phyloP scores from a whole-genome alignment of 2,329 filamentous ascomycete genomes.

The Gaeumannomyces tritici region DNA sequence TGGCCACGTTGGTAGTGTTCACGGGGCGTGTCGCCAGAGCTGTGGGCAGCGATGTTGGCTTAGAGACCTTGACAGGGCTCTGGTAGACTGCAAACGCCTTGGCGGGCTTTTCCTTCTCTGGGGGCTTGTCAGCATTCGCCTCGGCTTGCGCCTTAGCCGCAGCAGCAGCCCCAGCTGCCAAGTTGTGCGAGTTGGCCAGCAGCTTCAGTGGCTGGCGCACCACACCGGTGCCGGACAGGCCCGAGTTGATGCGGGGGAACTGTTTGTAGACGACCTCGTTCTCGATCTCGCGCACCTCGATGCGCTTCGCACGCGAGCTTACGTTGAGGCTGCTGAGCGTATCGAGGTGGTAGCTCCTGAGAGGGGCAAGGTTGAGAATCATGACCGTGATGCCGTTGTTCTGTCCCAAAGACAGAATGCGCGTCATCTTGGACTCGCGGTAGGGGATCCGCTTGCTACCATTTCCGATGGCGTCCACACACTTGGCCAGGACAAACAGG shows the following conservation, averaged over 20 bases:
- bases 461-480: slow-evolving; percentile 83
- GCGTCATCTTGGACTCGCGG: slow-evolving; percentile 93
- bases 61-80: slow-evolving; percentile 50
- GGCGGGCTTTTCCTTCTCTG: slow-evolving; percentile 54
- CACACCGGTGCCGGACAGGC: slow-evolving; percentile 29
- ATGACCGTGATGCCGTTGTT: slow-evolving; percentile 94
- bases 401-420: slow-evolving; percentile 83
- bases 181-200: slow-evolving; percentile 59
- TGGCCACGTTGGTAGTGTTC: slow-evolving; percentile 14
- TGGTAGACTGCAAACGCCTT: slow-evolving; percentile 85
- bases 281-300: slow-evolving; percentile 90
- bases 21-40: slow-evolving; percentile 10
- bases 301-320: slow-evolving; percentile 90
- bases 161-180: slow-evolving; percentile 35
- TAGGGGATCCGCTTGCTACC: slow-evolving; percentile 76
- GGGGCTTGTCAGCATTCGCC: slow-evolving; percentile 36
- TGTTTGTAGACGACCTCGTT: slow-evolving; percentile 88
- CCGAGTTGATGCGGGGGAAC: slow-evolving; percentile 41
- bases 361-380: slow-evolving; percentile 87
- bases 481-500: slow-evolving; percentile 87
- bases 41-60: slow-evolving; percentile 14
- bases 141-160: slow-evolving; percentile 31
- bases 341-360: slow-evolving; percentile 88
- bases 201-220: slow-evolving; percentile 71
- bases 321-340: slow-evolving; percentile 91